Evolutionary conservation across 1,139 yeast species (phyloP).

Genomic region (Yamadazyma conglobata): DNA sequence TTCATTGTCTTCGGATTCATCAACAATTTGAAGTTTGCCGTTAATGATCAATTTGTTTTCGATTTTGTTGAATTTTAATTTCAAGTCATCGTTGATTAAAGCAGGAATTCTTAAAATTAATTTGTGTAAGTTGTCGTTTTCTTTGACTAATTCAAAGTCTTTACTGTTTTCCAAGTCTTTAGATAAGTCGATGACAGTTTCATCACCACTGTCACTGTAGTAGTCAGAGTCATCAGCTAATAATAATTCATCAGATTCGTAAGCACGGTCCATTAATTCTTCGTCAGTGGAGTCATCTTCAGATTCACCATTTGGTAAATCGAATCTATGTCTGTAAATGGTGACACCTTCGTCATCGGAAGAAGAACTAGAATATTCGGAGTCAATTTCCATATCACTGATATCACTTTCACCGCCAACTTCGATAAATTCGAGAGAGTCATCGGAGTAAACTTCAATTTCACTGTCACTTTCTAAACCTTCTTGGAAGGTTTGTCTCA

Average conservation of each 20-base stretch:
- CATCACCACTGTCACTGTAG: slow-evolving; percentile 26
- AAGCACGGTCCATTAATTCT: slow-evolving; percentile 27
- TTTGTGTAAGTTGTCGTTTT: slow-evolving; percentile 40
- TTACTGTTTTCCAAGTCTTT: slow-evolving; percentile 43
- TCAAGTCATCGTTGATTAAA: slow-evolving; percentile 40
- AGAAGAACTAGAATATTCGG: slow-evolving; percentile 23
- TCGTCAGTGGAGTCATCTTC: slow-evolving; percentile 41
- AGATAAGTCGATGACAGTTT: slow-evolving; percentile 39
- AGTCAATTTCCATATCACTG: slow-evolving; percentile 22
- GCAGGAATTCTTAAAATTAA: slow-evolving; percentile 45
- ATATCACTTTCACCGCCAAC: slow-evolving; percentile 21
- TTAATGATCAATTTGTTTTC: slow-evolving; percentile 43
- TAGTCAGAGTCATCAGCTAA: slow-evolving; percentile 35
- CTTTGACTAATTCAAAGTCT: slow-evolving; percentile 43
- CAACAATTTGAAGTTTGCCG: slow-evolving; percentile 34
- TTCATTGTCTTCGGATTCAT: slow-evolving; percentile 20
- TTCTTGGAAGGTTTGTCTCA: slow-evolving; percentile 41
- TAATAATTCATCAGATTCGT: slow-evolving; percentile 23
- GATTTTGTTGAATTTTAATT: slow-evolving; percentile 39
- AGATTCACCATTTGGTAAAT: slow-evolving; percentile 33
- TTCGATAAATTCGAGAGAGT: slow-evolving; percentile 28
- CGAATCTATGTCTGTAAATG: slow-evolving; percentile 41
- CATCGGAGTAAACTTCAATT: slow-evolving; percentile 23
- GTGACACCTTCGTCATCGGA: slow-evolving; percentile 43
- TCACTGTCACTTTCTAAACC: slow-evolving; percentile 34